Evolutionary conservation across 2,329 filamentous ascomycete genomes (phyloP), one percentile per base, ranked within the genome.

Genomic region (Ophiostoma sp.): DNA sequence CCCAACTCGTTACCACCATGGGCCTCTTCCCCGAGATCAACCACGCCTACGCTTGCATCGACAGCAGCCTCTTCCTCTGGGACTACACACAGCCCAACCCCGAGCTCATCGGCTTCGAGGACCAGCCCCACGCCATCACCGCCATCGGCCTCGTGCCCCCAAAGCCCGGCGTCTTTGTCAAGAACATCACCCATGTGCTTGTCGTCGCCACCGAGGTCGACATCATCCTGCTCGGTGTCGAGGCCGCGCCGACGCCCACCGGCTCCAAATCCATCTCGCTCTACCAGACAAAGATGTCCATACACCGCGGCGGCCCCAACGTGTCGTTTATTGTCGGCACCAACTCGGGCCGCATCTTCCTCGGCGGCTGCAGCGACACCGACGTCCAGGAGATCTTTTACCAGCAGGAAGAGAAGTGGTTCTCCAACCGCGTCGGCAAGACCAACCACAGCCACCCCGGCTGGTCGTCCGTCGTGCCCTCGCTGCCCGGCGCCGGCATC

Each of bases 381-480:
- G 93, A 98, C 74, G 87, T 99, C 64, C 92, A 95, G 77, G 95
- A 99, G 78, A 85, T 99, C 67, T 93, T 90, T 73, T 99, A 99
- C 76, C 94, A 98, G 78, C 93, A 97, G 75, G 93, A 98, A 77
- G 95, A 99, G 79, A 90, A 91, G 74, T 99, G 95, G 95, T 99
- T 99, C 76, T 89, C 91, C 67, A 93, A 88, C 77, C 87, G 90
- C 72, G 96, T 92, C 76, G 88, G 89, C 70, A 97, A 93, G 79
- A 88, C 94, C 71, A 96, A 96, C 76, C 95, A 97, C 77, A 94
- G 89, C 65, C 89, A 86, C 76, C 87, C 86, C 3, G 88, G 89
- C 45, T 89, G 91, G 81, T 84, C 84, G 68, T 88, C 86, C 11
- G 83, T 90, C 2, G 81, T 92, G 3, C 85, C 86, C 0, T 81